Conservation (phyloP, 192 early-diverging fungal genomes). For the Neocallimastix lanati region DNA sequence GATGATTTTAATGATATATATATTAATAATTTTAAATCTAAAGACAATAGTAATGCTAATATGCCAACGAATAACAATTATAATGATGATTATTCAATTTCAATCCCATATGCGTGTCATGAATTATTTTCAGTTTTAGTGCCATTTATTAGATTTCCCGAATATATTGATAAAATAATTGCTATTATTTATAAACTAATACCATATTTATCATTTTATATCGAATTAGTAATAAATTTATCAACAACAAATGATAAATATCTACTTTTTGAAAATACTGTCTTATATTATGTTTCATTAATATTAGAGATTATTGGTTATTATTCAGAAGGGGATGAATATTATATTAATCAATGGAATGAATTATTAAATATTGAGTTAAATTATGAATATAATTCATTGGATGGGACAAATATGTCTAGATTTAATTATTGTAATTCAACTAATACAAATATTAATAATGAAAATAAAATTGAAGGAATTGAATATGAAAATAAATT, state of each 20-base stretch:
- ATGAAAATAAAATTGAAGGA: no score
- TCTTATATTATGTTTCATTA: background rate
- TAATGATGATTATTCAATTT: background rate
- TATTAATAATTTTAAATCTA: background rate
- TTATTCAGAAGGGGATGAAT: background rate
- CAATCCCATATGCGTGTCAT: background rate
- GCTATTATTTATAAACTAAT: background rate
- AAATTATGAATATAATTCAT: background rate
- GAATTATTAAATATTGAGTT: background rate
- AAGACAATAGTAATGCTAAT: background rate
- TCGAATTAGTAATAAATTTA: background rate
- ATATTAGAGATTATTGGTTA: background rate
- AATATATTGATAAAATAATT: background rate
- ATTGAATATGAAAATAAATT: background rate
- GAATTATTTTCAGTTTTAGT: background rate
- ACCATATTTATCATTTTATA: background rate
- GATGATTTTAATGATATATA: no score
- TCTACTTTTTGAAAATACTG: background rate
- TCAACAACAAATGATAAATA: background rate
- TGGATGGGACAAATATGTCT: background rate
- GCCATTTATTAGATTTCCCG: background rate
- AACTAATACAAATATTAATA: background rate
- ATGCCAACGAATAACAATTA: background rate
- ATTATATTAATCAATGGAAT: background rate
- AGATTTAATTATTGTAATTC: background rate